Percentiles rank a stretch among this genome's conserved stretches.
phyloP scores from a whole-genome alignment of 2,329 filamentous ascomycete species.

The Botryotinia globosa region DNA sequence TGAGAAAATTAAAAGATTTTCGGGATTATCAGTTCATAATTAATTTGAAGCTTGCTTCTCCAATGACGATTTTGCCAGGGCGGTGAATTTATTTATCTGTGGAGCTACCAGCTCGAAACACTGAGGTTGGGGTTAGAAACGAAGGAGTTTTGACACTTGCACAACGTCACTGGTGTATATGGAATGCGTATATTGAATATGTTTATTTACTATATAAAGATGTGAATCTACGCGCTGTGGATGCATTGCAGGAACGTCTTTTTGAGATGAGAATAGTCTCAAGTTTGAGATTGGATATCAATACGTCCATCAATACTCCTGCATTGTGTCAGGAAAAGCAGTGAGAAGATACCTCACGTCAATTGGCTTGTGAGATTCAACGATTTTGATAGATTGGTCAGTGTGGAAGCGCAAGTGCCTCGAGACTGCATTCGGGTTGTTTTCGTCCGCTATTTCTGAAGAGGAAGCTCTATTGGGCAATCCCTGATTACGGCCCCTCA shows the following conservation, averaged over 20 bases:
- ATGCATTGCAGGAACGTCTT: neutral
- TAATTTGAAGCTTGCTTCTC: conserved; percentile 18
- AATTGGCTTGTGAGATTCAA: conserved; percentile 13
- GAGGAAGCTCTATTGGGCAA: conserved; percentile 17
- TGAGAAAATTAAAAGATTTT: conserved; percentile 14
- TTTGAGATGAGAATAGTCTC: conserved; percentile 3
- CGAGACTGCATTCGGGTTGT: neutral
- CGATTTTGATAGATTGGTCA: neutral
- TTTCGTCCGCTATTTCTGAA: conserved; percentile 15
- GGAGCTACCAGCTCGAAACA: neutral
- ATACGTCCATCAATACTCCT: neutral
- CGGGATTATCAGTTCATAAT: conserved; percentile 18
- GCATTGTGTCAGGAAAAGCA: neutral
- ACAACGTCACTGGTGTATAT: neutral
- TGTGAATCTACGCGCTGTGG: conserved; percentile 5
- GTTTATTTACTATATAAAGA: neutral
- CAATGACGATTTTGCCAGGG: conserved; percentile 11
- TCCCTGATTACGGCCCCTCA: conserved; percentile 11
- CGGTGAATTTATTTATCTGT: conserved; percentile 3
- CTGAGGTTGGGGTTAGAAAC: neutral
- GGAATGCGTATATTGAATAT: neutral
- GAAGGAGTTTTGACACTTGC: neutral
- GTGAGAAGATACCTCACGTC: neutral
- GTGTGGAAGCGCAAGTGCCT: neutral
- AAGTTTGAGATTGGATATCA: conserved; percentile 19